Evolutionary conservation across 768 basidiomycete species (phyloP).

Genomic region (Auricularia sp.): DNA sequence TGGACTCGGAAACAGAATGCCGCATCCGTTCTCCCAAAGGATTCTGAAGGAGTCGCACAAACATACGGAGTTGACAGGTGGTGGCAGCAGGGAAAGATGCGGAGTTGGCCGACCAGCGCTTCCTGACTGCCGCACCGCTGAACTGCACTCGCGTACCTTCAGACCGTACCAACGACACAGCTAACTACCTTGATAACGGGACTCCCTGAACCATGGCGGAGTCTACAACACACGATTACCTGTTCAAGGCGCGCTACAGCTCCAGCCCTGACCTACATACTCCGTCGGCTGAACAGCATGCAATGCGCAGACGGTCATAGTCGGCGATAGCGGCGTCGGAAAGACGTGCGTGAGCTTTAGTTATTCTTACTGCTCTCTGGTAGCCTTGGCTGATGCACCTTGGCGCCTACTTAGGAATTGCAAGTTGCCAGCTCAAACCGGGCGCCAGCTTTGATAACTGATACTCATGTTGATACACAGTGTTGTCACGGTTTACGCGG

Average conservation of each 20-base stretch:
- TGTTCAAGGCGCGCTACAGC: constrained; percentile 77
- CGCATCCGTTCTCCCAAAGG: no score
- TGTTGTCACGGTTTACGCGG: constrained; percentile 98
- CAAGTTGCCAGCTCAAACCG: neutral
- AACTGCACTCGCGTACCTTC: no score
- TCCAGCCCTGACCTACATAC: neutral
- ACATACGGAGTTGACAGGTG: no score
- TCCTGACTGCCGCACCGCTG: no score
- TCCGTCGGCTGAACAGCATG: neutral
- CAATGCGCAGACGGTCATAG: constrained; percentile 75
- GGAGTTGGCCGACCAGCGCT: no score
- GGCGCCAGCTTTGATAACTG: neutral
- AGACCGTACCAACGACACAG: no score
- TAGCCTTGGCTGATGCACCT: constrained; percentile 15
- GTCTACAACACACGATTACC: constrained; percentile 94
- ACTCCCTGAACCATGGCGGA: constrained; percentile 52
- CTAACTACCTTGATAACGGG: no score
- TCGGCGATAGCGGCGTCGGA: constrained; percentile 98
- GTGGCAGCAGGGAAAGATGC: no score
- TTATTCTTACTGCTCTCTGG: constrained; percentile 25
- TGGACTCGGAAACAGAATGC: no score
- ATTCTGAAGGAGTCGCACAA: no score
- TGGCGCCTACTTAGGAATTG: neutral
- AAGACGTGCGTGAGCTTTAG: constrained; percentile 73
- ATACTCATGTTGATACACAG: constrained; percentile 30